Conservation (phyloP, 805 yeast genomes). For the Cyberlindnera mississippiensis region DNA sequence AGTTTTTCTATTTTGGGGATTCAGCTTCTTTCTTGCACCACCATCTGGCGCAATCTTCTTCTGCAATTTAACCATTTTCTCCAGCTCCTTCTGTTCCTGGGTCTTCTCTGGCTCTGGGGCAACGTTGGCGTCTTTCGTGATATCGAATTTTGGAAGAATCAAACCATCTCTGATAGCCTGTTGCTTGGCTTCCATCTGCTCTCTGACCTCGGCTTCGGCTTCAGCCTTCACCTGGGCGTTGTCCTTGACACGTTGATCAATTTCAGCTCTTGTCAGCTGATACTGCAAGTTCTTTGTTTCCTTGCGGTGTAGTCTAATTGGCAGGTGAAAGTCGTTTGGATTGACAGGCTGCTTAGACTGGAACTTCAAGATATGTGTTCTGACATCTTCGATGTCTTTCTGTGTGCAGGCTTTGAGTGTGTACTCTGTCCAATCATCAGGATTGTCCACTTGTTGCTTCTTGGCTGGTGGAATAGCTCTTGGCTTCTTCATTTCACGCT, state of each 20-base stretch:
- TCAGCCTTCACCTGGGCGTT: conserved; percentile 33
- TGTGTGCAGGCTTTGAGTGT: conserved; percentile 65
- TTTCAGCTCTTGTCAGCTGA: conserved; percentile 73
- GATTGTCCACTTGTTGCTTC: conserved; percentile 19
- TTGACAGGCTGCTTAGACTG: conserved; percentile 70
- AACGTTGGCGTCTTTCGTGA: conserved; percentile 23
- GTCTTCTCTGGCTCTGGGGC: conserved; percentile 31
- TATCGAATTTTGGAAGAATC: conserved; percentile 12
- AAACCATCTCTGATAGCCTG: conserved; percentile 18
- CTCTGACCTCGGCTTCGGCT: conserved; percentile 32
- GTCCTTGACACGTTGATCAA: conserved; percentile 58
- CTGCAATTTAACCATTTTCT: conserved; percentile 32
- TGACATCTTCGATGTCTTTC: conserved; percentile 65
- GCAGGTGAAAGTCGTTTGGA: conserved; percentile 69
- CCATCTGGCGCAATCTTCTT: conserved; percentile 91
- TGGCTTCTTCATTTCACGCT: conserved; percentile 10
- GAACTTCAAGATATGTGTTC: conserved; percentile 80
- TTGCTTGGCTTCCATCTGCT: conserved; percentile 22
- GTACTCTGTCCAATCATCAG: conserved; percentile 34
- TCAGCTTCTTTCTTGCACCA: conserved; percentile 68
- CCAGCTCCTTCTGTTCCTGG: conserved; percentile 36
- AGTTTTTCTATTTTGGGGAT: conserved; percentile 69
- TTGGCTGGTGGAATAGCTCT: conserved; percentile 14
- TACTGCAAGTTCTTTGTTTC: conserved; percentile 91
- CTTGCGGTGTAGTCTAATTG: conserved; percentile 85